Evolutionary conservation across 1,284 basidiomycete species (phyloP), one percentile per base, ranked within the genome.

Genomic region (Blastosporella zonata): DNA sequence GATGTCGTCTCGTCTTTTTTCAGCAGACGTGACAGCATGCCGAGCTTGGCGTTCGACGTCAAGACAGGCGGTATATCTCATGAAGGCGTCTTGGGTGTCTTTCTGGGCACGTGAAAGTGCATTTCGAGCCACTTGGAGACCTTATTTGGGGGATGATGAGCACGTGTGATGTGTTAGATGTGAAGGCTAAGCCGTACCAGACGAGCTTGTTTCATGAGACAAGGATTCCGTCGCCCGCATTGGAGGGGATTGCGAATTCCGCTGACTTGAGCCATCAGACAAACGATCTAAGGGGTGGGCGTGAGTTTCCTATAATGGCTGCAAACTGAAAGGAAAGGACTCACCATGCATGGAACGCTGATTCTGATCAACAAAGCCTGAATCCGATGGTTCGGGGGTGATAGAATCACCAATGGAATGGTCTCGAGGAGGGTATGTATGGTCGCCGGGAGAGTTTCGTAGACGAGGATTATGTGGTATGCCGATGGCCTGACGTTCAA

Each of bases 381-480:
- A 63, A 57, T 74, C 78, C 15, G 78, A 78, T 34, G 76, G 69
- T 56, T 82, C 79, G n/a, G 79, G 77, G 10, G 78, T 78, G 49
- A 73, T 69, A 18, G 80, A 69, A 40, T 75, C 71, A 54, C 69
- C 66, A 15, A 41, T 54, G n/a, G 76, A 73, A 23, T 74, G 71
- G 43, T 75, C 75, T 47, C 74, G 71, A 35, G 67, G 65, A 55
- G 67, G 53, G 53, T 67, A 68, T 53, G 66, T 59, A 53, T 67
- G 49, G 57, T 67, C 59, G 53, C 67, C 65, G 55, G 62, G 52
- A 10, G 58, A 46, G 63, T 77, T 79, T 46, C 86, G 82, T 34
- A 89, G 73, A 33, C 87, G 82, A 45, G 86, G 86, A 61, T 89
- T 89, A 62, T 89, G 86, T 45, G 85, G 78, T 34, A 87, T 77